Percentiles rank a stretch among this genome's conserved stretches.
Conservation (phyloP, 2,329 filamentous ascomycete species). For the Sarocladium brachiariae region DNA sequence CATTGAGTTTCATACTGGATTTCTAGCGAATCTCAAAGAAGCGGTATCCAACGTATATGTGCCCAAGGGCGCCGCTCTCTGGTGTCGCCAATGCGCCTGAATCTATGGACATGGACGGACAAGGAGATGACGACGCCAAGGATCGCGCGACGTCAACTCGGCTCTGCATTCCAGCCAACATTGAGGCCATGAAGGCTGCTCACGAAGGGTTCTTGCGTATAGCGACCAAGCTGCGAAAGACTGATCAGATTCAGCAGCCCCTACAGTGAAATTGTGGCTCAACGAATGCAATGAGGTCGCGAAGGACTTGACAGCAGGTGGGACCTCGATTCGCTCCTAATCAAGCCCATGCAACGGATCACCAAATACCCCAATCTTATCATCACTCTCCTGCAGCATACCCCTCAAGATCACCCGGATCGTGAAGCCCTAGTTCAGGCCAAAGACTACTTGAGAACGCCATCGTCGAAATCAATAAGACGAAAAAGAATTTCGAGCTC, state of each 20-base stretch:
- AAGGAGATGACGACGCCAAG: slow-evolving; percentile 37
- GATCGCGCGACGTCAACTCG: slow-evolving; percentile 48
- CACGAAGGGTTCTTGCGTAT: slow-evolving; percentile 57
- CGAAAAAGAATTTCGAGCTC: slow-evolving; percentile 89
- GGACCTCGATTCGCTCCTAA: slow-evolving; percentile 91
- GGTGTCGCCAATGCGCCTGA: slow-evolving; percentile 13
- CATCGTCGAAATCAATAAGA: slow-evolving; percentile 83
- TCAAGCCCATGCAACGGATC: slow-evolving; percentile 93
- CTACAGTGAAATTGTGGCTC: slow-evolving; percentile 73
- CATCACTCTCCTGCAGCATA: slow-evolving; percentile 70
- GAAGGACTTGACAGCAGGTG: slow-evolving; percentile 85
- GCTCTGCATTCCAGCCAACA: slow-evolving; percentile 47
- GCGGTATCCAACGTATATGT: slow-evolving; percentile 75
- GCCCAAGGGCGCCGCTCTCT: slow-evolving; percentile 43
- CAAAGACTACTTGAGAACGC: slow-evolving; percentile 54
- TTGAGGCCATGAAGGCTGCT: slow-evolving; percentile 52
- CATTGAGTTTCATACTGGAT: slow-evolving; percentile 74
- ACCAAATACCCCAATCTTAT: slow-evolving; percentile 90
- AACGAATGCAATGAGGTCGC: slow-evolving; percentile 89
- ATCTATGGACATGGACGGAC: not conserved
- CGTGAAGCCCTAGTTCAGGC: slow-evolving; percentile 53
- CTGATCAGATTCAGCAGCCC: slow-evolving; percentile 59
- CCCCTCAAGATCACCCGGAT: slow-evolving; percentile 78
- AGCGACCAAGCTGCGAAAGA: slow-evolving; percentile 56
- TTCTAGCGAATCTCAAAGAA: slow-evolving; percentile 74